Evolutionary conservation across 192 early-diverging fungal species (phyloP).

Genomic region (Coemansia sp.): DNA sequence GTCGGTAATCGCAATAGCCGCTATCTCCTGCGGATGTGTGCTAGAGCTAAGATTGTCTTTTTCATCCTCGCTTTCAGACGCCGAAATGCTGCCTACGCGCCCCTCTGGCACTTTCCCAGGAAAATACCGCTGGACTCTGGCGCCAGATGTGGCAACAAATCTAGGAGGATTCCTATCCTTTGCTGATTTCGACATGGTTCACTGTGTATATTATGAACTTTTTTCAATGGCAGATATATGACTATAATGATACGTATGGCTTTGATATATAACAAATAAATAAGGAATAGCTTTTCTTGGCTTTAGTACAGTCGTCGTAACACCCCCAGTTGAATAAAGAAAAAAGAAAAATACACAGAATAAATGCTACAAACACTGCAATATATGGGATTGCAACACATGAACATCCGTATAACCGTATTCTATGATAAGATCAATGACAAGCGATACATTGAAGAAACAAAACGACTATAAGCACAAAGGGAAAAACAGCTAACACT

Average conservation of each 20-base stretch:
- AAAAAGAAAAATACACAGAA: neutral
- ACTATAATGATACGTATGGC: neutral
- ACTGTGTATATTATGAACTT: neutral
- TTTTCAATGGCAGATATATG: neutral
- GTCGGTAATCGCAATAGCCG: slow-evolving; percentile 4
- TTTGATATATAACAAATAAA: neutral
- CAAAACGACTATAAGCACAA: too few relatives aligned
- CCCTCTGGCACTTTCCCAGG: slow-evolving; percentile 48
- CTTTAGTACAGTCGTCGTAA: too few relatives aligned
- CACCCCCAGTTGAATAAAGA: neutral
- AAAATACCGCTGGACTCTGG: slow-evolving; percentile 43
- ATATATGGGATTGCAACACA: slow-evolving; percentile 1
- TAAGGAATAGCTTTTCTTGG: neutral
- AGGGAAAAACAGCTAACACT: too few relatives aligned
- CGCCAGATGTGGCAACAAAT: slow-evolving; percentile 39
- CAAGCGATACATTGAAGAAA: too few relatives aligned
- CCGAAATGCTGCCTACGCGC: slow-evolving; percentile 22
- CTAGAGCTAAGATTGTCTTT: neutral
- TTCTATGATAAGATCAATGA: too few relatives aligned
- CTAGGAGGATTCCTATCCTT: slow-evolving; percentile 1
- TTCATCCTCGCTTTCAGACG: slow-evolving; percentile 35
- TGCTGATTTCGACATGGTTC: slow-evolving; percentile 6
- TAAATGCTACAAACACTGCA: too few relatives aligned
- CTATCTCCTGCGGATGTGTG: neutral
- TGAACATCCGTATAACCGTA: neutral